A percentile compares a stretch with the other conserved stretches of the same genome.
Evolutionary conservation across 768 basidiomycete species (phyloP).

Genomic region (Termitomyces heimii): DNA sequence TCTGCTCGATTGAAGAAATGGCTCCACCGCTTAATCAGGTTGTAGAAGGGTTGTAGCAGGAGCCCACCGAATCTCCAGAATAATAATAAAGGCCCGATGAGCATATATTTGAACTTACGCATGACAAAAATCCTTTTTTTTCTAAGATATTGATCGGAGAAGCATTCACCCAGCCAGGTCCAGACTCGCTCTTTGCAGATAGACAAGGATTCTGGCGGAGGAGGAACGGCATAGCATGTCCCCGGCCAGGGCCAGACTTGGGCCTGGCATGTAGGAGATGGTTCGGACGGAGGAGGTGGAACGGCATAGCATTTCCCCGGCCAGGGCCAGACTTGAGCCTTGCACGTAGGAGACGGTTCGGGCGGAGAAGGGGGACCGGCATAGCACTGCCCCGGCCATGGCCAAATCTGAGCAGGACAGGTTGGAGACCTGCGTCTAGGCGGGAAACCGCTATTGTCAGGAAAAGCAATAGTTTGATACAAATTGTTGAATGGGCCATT

Average conservation of each 20-base stretch:
- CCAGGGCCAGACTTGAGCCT: background rate
- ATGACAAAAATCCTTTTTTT: background rate
- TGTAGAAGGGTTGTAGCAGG: background rate
- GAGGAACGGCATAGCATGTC: background rate
- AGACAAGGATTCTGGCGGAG: background rate
- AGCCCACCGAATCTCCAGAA: too few relatives aligned
- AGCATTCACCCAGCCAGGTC: background rate
- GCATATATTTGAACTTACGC: too few relatives aligned
- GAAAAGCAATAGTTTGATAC: background rate
- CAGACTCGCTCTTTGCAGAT: background rate
- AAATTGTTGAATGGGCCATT: background rate
- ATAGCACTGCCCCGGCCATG: background rate
- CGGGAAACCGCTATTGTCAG: background rate
- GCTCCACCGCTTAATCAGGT: background rate
- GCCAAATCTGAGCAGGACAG: background rate
- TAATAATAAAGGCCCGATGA: too few relatives aligned
- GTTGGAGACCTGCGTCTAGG: background rate
- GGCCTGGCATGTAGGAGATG: background rate
- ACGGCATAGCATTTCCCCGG: background rate
- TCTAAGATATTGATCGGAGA: background rate
- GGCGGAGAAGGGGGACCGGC: background rate
- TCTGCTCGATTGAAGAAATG: background rate
- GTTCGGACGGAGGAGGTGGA: background rate
- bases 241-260: background rate
- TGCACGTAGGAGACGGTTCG: background rate